These are phyloP conservation scores for Phytophthora rubi DNA, from an alignment of 352 stramenopile species.

Conservation along the genomic window DNA sequence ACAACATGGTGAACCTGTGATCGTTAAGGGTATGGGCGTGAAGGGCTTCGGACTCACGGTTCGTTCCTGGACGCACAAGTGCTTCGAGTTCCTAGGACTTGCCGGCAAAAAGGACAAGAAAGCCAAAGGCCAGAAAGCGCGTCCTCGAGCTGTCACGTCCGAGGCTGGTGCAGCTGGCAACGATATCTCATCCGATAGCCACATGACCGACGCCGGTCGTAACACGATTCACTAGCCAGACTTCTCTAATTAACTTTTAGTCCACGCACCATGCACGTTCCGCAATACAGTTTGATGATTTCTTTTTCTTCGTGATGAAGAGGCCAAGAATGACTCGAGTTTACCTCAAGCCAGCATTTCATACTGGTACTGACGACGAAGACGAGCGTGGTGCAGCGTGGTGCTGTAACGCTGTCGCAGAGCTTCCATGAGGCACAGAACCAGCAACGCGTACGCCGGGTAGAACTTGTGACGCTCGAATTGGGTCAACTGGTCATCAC, in stretches of 20 bases:
- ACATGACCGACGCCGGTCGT: slow-evolving; percentile 12
- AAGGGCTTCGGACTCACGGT: slow-evolving; percentile 41
- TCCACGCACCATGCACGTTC: neutral
- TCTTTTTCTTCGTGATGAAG: neutral
- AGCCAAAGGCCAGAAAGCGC: slow-evolving; percentile 13
- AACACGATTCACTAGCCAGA: slow-evolving; percentile 31
- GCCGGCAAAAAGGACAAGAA: slow-evolving; percentile 35
- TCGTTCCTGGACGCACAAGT: slow-evolving; percentile 33
- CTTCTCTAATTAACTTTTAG: neutral
- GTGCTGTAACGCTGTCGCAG: slow-evolving; percentile 81
- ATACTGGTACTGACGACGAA: slow-evolving; percentile 73
- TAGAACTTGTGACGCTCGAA: slow-evolving; percentile 80
- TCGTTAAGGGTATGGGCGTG: slow-evolving; percentile 63
- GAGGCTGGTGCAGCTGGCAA: neutral
- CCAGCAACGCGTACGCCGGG: slow-evolving; percentile 72
- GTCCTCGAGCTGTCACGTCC: slow-evolving; percentile 20
- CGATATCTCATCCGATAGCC: neutral
- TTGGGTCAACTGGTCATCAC: slow-evolving; percentile 48
- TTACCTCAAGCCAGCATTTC: slow-evolving; percentile 39
- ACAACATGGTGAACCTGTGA: slow-evolving; percentile 40
- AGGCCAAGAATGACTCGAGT: neutral
- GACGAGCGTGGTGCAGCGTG: slow-evolving; percentile 53
- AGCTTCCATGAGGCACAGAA: slow-evolving; percentile 74
- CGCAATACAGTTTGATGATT: slow-evolving; percentile 13
- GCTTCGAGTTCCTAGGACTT: slow-evolving; percentile 31